phyloP scores from a whole-genome alignment of 2,329 filamentous ascomycete genomes.

The Xylariaceae sp. region DNA sequence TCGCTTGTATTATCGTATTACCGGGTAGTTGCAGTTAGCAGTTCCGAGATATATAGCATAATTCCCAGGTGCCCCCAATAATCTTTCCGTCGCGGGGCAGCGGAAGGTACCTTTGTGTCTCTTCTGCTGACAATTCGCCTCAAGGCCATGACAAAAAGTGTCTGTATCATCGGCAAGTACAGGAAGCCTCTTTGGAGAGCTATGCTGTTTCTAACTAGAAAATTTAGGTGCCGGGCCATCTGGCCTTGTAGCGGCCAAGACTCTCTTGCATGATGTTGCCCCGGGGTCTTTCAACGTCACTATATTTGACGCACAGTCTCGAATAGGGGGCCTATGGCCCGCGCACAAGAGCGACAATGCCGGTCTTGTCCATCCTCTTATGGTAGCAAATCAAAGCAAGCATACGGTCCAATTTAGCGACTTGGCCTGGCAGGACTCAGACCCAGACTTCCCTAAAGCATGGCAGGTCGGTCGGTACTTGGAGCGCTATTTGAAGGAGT shows the following conservation, averaged over 20 bases:
- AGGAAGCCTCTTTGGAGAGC: neutral
- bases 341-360: slow-evolving; percentile 53
- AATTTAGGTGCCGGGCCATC: slow-evolving; percentile 70
- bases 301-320: slow-evolving; percentile 70
- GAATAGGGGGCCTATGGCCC: slow-evolving; percentile 83
- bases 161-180: slow-evolving; percentile 58
- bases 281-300: slow-evolving; percentile 68
- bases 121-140: slow-evolving; percentile 1
- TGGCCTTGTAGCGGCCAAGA: slow-evolving; percentile 75
- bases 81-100: too few species aligned
- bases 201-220: neutral
- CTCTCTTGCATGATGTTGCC: slow-evolving; percentile 67
- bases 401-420: slow-evolving; percentile 79
- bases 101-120: too few species aligned
- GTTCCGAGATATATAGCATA: too few species aligned
- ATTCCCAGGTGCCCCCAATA: too few species aligned
- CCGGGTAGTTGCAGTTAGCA: too few species aligned
- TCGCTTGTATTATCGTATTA: too few species aligned
- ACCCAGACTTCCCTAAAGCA: slow-evolving; percentile 74
- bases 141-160: slow-evolving; percentile 51
- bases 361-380: slow-evolving; percentile 68
- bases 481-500: slow-evolving; percentile 66
- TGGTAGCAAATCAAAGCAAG: slow-evolving; percentile 76
- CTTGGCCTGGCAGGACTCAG: slow-evolving; percentile 68
- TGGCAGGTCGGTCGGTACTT: slow-evolving; percentile 81